Percentiles rank a stretch among this genome's conserved stretches.
These are phyloP conservation scores for Xerocomus minutiporus DNA, from an alignment of 1,284 basidiomycete species.

Conservation along the genomic window DNA sequence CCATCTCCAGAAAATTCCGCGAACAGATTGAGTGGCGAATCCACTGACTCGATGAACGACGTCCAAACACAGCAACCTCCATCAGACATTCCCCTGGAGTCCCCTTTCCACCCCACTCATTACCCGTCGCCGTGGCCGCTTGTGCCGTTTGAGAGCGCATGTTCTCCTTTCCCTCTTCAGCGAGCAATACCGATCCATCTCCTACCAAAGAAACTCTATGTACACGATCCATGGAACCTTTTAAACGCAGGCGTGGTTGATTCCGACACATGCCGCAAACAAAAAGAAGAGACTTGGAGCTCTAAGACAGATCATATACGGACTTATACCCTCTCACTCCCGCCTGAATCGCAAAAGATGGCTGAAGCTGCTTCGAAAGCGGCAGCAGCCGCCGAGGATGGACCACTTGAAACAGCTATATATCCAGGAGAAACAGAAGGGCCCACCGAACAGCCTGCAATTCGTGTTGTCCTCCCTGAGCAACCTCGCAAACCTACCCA, in stretches of 20 bases:
- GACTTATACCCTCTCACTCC: slow-evolving; percentile 15
- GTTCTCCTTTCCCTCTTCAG: slow-evolving; percentile 7
- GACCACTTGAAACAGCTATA: background rate
- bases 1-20: background rate
- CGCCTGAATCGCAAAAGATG: slow-evolving; percentile 1
- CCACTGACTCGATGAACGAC: background rate
- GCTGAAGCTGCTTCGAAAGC: slow-evolving; percentile 1
- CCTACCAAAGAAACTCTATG: slow-evolving; percentile 19
- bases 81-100: slow-evolving; percentile 1
- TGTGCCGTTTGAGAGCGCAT: slow-evolving; percentile 10
- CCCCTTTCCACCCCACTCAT: slow-evolving; percentile 15
- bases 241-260: background rate
- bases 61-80: background rate
- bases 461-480: slow-evolving; percentile 9
- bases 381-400: background rate
- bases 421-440: slow-evolving; percentile 12
- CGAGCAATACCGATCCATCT: slow-evolving; percentile 18
- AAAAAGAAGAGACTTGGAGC: slow-evolving; percentile 6
- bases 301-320: slow-evolving; percentile 10
- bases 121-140: slow-evolving; percentile 23
- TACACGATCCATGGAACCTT: slow-evolving; percentile 22
- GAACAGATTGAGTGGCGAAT: background rate
- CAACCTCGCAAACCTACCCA: slow-evolving; percentile 12
- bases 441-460: slow-evolving; percentile 12
- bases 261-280: background rate